Evolutionary conservation across 495 filamentous ascomycete genomes (phyloP).

Genomic region (Filosporella fistucella): DNA sequence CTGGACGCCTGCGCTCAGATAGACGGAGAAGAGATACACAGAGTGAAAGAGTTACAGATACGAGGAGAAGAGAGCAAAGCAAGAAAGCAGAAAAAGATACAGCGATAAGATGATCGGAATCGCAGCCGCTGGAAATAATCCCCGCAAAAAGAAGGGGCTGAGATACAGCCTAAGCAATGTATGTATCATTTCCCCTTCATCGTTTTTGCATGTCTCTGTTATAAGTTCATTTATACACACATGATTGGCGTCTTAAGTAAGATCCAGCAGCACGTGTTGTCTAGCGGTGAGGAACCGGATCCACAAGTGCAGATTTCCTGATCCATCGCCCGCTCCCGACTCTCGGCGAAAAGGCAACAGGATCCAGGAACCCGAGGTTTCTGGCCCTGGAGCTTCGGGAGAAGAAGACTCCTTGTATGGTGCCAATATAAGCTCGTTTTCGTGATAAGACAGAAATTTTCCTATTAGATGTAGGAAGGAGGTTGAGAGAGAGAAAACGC

Average conservation of each 20-base stretch:
- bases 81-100: not conserved
- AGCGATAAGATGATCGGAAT: not conserved
- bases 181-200: not conserved
- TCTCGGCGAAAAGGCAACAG: conserved; percentile 2
- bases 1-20: not conserved
- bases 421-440: too few species aligned
- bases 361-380: conserved; percentile 18
- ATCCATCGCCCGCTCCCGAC: conserved; percentile 1
- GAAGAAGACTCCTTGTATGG: too few species aligned
- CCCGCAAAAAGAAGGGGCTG: not conserved
- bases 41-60: too few species aligned
- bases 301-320: not conserved
- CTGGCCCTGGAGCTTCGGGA: too few species aligned
- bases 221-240: too few species aligned
- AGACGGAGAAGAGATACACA: not conserved
- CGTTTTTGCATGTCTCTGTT: not conserved
- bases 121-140: not conserved
- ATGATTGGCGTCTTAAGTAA: too few species aligned
- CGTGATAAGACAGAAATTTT: too few species aligned
- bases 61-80: too few species aligned
- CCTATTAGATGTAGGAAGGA: too few species aligned
- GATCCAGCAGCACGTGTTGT: too few species aligned
- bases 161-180: conserved; percentile 3
- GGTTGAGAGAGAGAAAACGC: too few species aligned
- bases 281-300: too few species aligned